A percentile compares a stretch with the other conserved stretches of the same genome.
These are phyloP conservation scores for Penicillium brevicompactum DNA, from an alignment of 2,329 filamentous ascomycete species.

Conservation along the genomic window DNA sequence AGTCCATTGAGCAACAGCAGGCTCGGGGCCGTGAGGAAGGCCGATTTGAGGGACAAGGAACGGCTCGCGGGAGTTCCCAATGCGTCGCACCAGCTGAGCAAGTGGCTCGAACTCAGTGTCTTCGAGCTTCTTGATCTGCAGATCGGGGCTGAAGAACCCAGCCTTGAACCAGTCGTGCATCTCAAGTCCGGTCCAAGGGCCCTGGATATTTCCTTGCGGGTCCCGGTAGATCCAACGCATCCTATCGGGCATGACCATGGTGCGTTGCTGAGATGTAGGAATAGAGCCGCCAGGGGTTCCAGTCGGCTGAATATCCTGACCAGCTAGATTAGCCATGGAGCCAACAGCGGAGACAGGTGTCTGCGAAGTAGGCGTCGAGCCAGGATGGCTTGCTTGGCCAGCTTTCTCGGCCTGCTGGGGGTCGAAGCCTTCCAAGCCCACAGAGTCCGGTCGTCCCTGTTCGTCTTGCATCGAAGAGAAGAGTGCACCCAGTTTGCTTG, in stretches of 20 bases:
- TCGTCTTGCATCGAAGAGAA: constrained; percentile 79
- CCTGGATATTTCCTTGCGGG: constrained; percentile 87
- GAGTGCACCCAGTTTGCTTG: constrained; percentile 81
- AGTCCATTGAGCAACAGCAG: constrained; percentile 53
- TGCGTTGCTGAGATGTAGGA: constrained; percentile 69
- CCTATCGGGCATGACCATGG: constrained; percentile 98
- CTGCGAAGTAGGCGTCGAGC: constrained; percentile 37
- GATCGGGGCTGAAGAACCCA: constrained; percentile 92
- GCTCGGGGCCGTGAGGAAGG: constrained; percentile 80
- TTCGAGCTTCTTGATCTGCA: constrained; percentile 92
- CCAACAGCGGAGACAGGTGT: constrained; percentile 40
- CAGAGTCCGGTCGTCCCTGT: constrained; percentile 62
- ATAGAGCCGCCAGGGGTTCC: constrained; percentile 59
- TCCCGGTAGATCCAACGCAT: constrained; percentile 99
- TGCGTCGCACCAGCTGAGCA: constrained; percentile 89
- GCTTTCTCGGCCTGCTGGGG: constrained; percentile 32
- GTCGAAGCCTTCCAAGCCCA: constrained; percentile 55
- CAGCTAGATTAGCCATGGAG: constrained; percentile 33
- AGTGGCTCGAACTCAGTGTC: constrained; percentile 93
- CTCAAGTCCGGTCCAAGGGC: constrained; percentile 92
- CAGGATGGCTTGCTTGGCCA: constrained; percentile 31
- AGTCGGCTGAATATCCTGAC: constrained; percentile 33
- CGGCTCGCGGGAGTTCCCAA: constrained; percentile 95
- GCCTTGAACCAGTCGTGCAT: constrained; percentile 99
- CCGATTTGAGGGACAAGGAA: constrained; percentile 98